Evolutionary conservation across 2,329 filamentous ascomycete genomes (phyloP).

Genomic region (Fusarium dlaminii): DNA sequence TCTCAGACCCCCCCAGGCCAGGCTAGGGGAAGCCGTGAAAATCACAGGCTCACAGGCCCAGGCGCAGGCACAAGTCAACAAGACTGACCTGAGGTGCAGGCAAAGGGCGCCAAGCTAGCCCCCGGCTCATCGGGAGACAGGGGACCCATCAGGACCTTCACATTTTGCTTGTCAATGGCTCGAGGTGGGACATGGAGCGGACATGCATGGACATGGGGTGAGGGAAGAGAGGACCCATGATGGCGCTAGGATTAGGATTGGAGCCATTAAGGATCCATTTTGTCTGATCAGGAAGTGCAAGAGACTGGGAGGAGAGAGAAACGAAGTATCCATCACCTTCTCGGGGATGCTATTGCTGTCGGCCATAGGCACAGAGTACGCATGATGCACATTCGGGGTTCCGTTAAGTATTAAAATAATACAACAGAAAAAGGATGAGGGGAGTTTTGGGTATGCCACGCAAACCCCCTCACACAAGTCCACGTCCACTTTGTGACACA

Average conservation of each 20-base stretch:
- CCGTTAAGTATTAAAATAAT: constrained; percentile 24
- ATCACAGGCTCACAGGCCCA: background rate
- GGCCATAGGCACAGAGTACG: background rate
- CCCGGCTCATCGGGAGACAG: constrained; percentile 36
- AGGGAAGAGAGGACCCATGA: constrained; percentile 17
- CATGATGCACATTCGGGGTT: constrained; percentile 29
- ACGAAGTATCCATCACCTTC: constrained; percentile 5
- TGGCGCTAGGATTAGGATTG: constrained; percentile 31
- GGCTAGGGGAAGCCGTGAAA: constrained; percentile 8
- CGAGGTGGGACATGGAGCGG: constrained; percentile 22
- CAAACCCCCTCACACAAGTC: constrained; percentile 15
- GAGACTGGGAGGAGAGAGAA: background rate
- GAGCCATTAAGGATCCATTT: constrained; percentile 19
- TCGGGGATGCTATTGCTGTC: constrained; percentile 23
- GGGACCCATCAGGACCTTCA: constrained; percentile 6
- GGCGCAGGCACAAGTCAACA: constrained; percentile 24
- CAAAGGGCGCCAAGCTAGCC: constrained; percentile 27
- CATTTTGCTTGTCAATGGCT: background rate
- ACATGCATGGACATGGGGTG: constrained; percentile 17
- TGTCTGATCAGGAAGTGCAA: constrained; percentile 18
- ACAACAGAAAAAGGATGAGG: background rate
- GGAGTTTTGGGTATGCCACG: constrained; percentile 6
- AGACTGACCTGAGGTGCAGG: constrained; percentile 21
- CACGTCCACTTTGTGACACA: constrained; percentile 29
- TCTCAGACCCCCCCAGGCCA: constrained; percentile 19